Evolutionary conservation across 176 grass and related monocot species (phyloP).

Genomic region (Oryza meridionalis): DNA sequence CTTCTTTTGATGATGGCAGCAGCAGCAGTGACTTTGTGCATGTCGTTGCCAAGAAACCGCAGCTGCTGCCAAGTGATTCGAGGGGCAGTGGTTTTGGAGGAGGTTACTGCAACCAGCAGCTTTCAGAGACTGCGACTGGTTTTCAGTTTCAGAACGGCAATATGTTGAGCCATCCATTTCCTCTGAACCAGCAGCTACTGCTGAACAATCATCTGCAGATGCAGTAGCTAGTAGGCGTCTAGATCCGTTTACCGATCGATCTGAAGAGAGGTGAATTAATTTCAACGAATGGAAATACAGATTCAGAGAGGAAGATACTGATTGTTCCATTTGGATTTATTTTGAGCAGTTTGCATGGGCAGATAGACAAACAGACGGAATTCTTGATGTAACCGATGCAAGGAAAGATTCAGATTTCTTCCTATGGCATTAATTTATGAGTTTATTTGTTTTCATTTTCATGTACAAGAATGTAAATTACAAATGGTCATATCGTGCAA

Average conservation of each 20-base stretch:
- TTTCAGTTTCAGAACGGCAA: constrained; percentile 8
- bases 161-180: constrained; percentile 10
- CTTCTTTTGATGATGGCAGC: constrained; percentile 11
- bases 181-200: background rate
- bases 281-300: background rate
- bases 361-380: background rate
- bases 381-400: background rate
- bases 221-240: background rate
- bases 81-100: constrained; percentile 13
- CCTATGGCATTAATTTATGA: background rate
- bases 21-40: background rate
- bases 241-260: background rate
- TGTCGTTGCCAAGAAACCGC: background rate
- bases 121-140: background rate
- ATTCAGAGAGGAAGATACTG: background rate
- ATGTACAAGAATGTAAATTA: constrained; percentile 39
- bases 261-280: background rate
- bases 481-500: background rate
- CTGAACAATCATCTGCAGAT: background rate
- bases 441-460: background rate
- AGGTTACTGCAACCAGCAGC: constrained; percentile 33
- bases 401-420: background rate
- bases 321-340: background rate
- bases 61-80: constrained; percentile 24
- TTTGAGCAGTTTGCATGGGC: too few relatives aligned